These are phyloP conservation scores for Akanthomyces uredinophilus DNA, from an alignment of 2,329 filamentous ascomycete species.

Conservation along the genomic window DNA sequence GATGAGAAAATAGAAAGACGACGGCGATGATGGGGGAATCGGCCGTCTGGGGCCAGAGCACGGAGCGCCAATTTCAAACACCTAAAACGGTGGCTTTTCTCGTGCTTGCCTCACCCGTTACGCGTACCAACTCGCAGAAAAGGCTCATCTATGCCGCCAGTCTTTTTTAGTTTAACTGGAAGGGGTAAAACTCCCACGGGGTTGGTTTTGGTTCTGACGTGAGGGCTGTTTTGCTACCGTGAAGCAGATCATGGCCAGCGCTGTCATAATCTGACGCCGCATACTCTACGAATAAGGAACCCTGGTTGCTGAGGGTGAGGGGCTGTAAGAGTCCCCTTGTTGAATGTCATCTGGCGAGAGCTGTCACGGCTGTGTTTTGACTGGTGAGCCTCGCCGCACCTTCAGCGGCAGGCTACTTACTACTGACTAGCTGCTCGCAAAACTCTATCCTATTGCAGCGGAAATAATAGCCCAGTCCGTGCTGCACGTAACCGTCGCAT, in stretches of 20 bases:
- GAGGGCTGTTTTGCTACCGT: not conserved
- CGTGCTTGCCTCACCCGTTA: not conserved
- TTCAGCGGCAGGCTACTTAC: not conserved
- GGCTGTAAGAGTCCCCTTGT: not conserved
- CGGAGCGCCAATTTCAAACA: not conserved
- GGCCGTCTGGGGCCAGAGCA: not conserved
- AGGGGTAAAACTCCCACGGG: not conserved
- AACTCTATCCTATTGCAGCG: not conserved
- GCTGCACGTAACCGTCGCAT: not conserved
- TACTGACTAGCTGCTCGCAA: not conserved
- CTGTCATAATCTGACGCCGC: not conserved
- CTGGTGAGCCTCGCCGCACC: not conserved
- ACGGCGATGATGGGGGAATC: not conserved
- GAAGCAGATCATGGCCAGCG: not conserved
- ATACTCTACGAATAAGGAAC: not conserved
- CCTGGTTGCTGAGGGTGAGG: not conserved
- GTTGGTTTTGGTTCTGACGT: constrained; percentile 12
- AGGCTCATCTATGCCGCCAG: not conserved
- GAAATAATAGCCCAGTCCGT: not conserved
- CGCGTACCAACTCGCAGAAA: not conserved
- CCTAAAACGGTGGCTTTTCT: not conserved
- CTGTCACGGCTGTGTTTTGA: not conserved
- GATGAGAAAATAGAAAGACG: not conserved
- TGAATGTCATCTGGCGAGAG: not conserved
- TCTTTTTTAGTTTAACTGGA: not conserved